phyloP scores from a whole-genome alignment of 345 rosid species.

The Gossypium raimondii region DNA sequence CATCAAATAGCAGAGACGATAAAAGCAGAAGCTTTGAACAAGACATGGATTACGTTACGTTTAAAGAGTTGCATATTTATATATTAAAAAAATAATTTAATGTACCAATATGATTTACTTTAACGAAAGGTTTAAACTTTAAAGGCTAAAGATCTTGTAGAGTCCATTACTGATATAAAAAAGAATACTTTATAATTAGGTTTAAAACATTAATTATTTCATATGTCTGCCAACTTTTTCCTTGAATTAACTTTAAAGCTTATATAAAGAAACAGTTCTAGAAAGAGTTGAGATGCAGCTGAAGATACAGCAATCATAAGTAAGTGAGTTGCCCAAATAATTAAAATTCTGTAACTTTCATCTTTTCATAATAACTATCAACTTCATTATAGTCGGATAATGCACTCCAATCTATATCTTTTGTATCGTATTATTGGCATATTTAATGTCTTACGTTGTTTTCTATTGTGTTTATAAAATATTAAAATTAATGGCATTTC shows the following conservation, averaged over 20 bases:
- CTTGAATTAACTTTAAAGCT: not conserved
- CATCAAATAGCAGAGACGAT: not conserved
- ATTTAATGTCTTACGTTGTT: too few relatives aligned
- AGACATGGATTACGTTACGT: conserved; percentile 13
- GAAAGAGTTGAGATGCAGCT: not conserved
- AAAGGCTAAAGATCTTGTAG: not conserved
- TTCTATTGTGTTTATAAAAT: too few relatives aligned
- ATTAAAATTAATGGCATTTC: too few relatives aligned
- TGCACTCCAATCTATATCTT: rapidly evolving
- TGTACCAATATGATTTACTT: not conserved
- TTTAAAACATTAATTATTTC: not conserved
- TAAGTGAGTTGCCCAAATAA: too few relatives aligned
- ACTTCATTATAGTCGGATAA: too few relatives aligned
- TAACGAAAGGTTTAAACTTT: not conserved
- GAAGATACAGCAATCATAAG: too few relatives aligned
- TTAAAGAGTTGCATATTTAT: conserved; percentile 1
- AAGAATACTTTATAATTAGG: not conserved
- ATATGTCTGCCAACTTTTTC: not conserved
- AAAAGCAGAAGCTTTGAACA: conserved; percentile 10
- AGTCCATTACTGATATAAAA: not conserved
- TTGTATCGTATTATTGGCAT: too few relatives aligned
- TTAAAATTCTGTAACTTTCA: too few relatives aligned
- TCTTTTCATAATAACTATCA: too few relatives aligned
- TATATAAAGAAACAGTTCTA: not conserved
- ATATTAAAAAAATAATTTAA: not conserved